A percentile compares a stretch with the other conserved stretches of the same genome.
These are phyloP conservation scores for Panicum virgatum DNA, from an alignment of 202 grass and related monocot genomes.

Conservation along the genomic window DNA sequence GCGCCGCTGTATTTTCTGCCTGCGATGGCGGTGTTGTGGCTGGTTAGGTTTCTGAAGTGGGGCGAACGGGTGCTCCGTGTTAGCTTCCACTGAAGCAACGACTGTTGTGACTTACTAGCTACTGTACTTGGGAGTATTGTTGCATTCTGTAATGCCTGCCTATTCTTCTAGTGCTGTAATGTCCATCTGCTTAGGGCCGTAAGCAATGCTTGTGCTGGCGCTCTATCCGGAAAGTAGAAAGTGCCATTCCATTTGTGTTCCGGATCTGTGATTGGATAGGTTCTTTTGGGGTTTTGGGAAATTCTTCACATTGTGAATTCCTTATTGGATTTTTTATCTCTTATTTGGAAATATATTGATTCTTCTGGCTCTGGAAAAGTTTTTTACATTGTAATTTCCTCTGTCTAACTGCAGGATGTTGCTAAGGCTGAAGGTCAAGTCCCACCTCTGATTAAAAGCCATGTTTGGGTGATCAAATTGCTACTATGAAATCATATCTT, in stretches of 20 bases:
- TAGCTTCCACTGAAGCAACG: slow-evolving; percentile 16
- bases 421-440: slow-evolving; percentile 47
- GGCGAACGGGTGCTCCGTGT: background rate
- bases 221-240: background rate
- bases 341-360: background rate
- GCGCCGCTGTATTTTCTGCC: background rate
- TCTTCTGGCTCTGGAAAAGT: background rate
- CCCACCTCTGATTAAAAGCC: slow-evolving; percentile 2
- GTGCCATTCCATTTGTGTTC: background rate
- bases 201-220: background rate
- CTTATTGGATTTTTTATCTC: background rate
- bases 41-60: slow-evolving; percentile 7
- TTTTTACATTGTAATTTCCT: background rate
- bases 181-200: background rate
- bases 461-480: slow-evolving; percentile 1
- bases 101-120: background rate
- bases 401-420: slow-evolving; percentile 39
- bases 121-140: background rate
- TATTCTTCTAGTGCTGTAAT: background rate
- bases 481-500: slow-evolving; percentile 1
- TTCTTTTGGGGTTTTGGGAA: background rate
- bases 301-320: background rate
- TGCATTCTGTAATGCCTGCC: background rate
- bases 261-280: background rate
- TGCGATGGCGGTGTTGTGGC: background rate